phyloP scores from a whole-genome alignment of 2,329 filamentous ascomycete genomes.

The Chalaropsis ovoidea region DNA sequence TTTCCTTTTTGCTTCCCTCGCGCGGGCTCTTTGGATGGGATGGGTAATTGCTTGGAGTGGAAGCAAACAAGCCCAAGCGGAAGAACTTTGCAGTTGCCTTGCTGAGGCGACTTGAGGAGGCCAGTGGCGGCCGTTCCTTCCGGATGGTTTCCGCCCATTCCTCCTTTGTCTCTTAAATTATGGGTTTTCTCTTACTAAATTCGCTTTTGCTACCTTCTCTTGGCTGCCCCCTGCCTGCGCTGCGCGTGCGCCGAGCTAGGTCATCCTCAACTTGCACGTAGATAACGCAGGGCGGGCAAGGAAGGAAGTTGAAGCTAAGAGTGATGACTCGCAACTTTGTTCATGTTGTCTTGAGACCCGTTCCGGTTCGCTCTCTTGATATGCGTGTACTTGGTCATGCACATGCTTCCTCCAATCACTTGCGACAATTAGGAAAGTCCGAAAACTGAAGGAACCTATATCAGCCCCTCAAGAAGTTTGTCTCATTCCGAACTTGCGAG shows the following conservation, averaged over 20 bases:
- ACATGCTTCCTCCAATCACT: not conserved
- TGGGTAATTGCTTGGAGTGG: not conserved
- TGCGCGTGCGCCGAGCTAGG: constrained; percentile 3
- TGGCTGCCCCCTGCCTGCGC: not conserved
- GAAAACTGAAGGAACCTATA: not conserved
- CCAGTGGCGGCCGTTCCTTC: constrained; percentile 19
- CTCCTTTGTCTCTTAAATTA: not conserved
- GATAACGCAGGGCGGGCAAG: not conserved
- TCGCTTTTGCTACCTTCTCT: not conserved
- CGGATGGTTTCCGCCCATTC: constrained; percentile 6
- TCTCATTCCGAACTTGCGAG: not conserved
- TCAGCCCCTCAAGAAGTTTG: not conserved
- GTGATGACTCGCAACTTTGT: not conserved
- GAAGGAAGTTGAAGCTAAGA: not conserved
- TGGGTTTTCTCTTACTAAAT: constrained; percentile 2
- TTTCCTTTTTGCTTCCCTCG: not conserved
- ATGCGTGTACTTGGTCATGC: not conserved
- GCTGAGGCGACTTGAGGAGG: not conserved
- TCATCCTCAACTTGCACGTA: not conserved
- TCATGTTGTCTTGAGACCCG: not conserved
- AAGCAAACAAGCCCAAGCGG: constrained; percentile 5
- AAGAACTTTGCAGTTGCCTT: constrained; percentile 6
- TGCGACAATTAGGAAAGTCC: not conserved
- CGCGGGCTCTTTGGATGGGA: not conserved
- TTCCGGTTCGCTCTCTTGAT: not conserved